phyloP scores from a whole-genome alignment of 371 early-diverging fungal species.

The Parasitella parasitica region DNA sequence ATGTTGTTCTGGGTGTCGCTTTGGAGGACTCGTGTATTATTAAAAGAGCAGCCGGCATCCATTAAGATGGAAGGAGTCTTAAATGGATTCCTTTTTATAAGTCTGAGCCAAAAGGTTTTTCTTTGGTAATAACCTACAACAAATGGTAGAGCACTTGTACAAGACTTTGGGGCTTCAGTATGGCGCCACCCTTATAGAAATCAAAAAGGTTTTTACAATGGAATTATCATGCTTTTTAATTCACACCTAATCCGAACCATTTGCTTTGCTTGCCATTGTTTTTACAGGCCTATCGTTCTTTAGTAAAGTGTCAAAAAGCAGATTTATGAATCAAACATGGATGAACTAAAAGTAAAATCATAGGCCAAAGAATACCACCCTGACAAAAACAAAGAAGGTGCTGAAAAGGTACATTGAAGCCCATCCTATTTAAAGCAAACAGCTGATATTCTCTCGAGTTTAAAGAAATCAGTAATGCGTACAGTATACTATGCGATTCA shows the following conservation, averaged over 20 bases:
- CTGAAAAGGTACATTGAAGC: slow-evolving; percentile 2
- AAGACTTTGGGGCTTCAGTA: not conserved
- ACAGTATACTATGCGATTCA: slow-evolving; percentile 3
- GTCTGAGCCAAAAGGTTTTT: too few species aligned
- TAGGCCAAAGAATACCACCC: slow-evolving; percentile 15
- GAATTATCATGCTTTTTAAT: too few species aligned
- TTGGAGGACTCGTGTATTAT: too few species aligned
- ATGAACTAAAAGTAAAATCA: not conserved
- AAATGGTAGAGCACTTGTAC: not conserved
- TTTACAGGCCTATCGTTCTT: not conserved
- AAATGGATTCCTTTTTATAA: too few species aligned
- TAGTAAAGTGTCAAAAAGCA: not conserved
- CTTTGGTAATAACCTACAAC: too few species aligned
- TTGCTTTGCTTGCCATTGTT: not conserved
- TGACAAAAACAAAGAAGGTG: slow-evolving; percentile 11
- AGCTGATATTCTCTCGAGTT: too few species aligned
- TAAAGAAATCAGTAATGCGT: slow-evolving; percentile 9
- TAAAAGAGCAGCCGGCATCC: too few species aligned
- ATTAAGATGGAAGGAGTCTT: too few species aligned
- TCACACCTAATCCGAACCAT: not conserved
- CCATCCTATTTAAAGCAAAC: too few species aligned
- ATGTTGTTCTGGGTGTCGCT: too few species aligned
- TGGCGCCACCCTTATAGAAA: not conserved
- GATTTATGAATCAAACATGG: not conserved
- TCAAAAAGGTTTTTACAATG: not conserved